These are phyloP conservation scores for Colletotrichum acutatum DNA, from an alignment of 2,329 filamentous ascomycete species.

Conservation along the genomic window DNA sequence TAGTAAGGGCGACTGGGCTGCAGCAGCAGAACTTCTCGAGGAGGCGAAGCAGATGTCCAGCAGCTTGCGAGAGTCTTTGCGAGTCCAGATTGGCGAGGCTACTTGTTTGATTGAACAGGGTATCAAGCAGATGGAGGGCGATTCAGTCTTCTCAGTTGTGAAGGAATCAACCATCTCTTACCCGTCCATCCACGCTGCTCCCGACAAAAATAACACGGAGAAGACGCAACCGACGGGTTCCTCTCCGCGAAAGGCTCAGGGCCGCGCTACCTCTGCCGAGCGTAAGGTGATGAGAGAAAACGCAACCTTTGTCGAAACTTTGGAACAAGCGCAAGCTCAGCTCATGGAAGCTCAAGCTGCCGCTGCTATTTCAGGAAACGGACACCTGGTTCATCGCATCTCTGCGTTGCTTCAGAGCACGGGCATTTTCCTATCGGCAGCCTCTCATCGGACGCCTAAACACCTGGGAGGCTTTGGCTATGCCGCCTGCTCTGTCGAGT, in stretches of 20 bases:
- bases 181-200: constrained; percentile 69
- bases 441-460: constrained; percentile 59
- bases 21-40: constrained; percentile 66
- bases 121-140: constrained; percentile 77
- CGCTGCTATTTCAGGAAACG: constrained; percentile 63
- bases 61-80: constrained; percentile 49
- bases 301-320: constrained; percentile 63
- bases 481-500: constrained; percentile 73
- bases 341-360: constrained; percentile 72
- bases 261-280: constrained; percentile 26
- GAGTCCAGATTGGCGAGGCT: constrained; percentile 72
- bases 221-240: constrained; percentile 47
- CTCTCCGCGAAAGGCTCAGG: constrained; percentile 47
- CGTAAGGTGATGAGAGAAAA: constrained; percentile 42
- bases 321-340: constrained; percentile 74
- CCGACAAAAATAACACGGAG: constrained; percentile 53
- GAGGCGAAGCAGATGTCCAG: constrained; percentile 58
- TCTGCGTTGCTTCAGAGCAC: constrained; percentile 73
- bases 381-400: constrained; percentile 71
- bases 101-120: constrained; percentile 76
- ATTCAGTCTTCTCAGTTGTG: constrained; percentile 88
- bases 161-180: constrained; percentile 94
- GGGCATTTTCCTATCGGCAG: constrained; percentile 73
- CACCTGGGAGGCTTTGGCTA: constrained; percentile 63
- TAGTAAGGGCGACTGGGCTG: constrained; percentile 64